Evolutionary conservation across 2,329 filamentous ascomycete genomes (phyloP).

Genomic region (Coleophoma cylindrospora): DNA sequence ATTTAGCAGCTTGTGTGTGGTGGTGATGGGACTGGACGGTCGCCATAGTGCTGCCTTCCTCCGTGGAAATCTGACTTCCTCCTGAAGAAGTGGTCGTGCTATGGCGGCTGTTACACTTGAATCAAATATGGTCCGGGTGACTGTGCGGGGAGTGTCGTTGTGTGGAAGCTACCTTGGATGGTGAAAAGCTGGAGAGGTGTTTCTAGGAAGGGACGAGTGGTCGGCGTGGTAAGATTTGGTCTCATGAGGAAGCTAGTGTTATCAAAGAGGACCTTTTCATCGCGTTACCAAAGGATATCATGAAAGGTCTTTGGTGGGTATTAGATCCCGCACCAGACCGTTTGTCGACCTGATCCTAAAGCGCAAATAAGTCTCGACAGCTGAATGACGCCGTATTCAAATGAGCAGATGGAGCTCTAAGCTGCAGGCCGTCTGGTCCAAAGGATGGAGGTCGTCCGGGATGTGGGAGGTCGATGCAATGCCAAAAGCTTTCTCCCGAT

Average conservation of each 20-base stretch:
- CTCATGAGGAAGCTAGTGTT: neutral
- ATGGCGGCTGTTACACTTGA: too few relatives aligned
- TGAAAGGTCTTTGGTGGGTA: neutral
- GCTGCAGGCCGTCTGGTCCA: neutral
- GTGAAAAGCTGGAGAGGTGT: too few relatives aligned
- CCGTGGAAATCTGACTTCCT: too few relatives aligned
- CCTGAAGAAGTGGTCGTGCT: too few relatives aligned
- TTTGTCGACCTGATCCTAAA: neutral
- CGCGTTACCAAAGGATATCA: neutral
- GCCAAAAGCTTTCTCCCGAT: neutral
- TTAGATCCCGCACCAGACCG: slow-evolving; percentile 1
- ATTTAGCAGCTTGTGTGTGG: neutral
- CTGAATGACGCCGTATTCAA: neutral
- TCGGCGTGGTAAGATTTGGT: too few relatives aligned
- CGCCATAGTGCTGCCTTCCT: too few relatives aligned
- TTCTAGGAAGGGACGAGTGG: too few relatives aligned
- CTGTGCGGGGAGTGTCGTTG: too few relatives aligned
- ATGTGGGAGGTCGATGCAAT: neutral
- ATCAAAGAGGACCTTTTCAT: neutral
- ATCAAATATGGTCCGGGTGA: too few relatives aligned
- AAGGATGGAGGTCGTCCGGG: neutral
- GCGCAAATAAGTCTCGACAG: neutral
- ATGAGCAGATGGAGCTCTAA: neutral
- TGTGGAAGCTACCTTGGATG: too few relatives aligned
- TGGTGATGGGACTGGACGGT: neutral